A percentile compares a stretch with the other conserved stretches of the same genome.
phyloP scores from a whole-genome alignment of 2,329 filamentous ascomycete genomes.

The Teratosphaeriaceae sp. region DNA sequence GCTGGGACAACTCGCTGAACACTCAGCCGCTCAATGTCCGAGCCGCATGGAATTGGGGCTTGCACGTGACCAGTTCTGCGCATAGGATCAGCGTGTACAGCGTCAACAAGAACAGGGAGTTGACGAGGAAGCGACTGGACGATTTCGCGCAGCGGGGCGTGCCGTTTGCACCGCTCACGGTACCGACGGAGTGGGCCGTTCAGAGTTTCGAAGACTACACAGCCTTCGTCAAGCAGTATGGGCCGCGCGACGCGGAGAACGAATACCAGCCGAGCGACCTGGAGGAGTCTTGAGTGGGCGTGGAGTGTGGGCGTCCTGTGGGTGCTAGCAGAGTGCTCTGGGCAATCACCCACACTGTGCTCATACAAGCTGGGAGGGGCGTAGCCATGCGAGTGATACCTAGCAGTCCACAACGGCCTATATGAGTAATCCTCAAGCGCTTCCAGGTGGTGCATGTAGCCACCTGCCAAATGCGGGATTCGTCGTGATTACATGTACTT shows the following conservation, averaged over 20 bases:
- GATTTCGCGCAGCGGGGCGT: constrained; percentile 43
- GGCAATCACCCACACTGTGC: too few relatives aligned
- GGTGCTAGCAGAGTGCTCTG: too few relatives aligned
- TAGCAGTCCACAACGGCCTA: too few relatives aligned
- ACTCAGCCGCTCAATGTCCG: constrained; percentile 40
- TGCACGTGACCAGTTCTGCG: constrained; percentile 58
- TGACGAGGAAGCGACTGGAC: constrained; percentile 45
- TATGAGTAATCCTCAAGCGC: too few relatives aligned
- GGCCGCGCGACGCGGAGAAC: constrained; percentile 18
- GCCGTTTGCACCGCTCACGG: constrained; percentile 47
- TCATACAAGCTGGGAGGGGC: too few relatives aligned
- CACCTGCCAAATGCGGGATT: too few relatives aligned
- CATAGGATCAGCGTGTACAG: constrained; percentile 58
- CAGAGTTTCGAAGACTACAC: constrained; percentile 28
- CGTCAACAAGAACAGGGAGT: constrained; percentile 47
- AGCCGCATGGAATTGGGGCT: constrained; percentile 53
- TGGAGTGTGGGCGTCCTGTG: too few relatives aligned
- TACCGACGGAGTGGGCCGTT: constrained; percentile 21
- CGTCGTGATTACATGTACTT: too few relatives aligned
- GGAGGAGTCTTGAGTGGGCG: too few relatives aligned
- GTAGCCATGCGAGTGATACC: too few relatives aligned
- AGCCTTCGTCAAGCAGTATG: constrained; percentile 25
- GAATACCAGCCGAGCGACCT: constrained; percentile 1
- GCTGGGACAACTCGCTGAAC: constrained; percentile 42
- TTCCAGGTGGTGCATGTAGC: too few relatives aligned